Evolutionary conservation across 805 yeast species (phyloP), one percentile per base, ranked within the genome.

Genomic region (Yueomyces sinensis): DNA sequence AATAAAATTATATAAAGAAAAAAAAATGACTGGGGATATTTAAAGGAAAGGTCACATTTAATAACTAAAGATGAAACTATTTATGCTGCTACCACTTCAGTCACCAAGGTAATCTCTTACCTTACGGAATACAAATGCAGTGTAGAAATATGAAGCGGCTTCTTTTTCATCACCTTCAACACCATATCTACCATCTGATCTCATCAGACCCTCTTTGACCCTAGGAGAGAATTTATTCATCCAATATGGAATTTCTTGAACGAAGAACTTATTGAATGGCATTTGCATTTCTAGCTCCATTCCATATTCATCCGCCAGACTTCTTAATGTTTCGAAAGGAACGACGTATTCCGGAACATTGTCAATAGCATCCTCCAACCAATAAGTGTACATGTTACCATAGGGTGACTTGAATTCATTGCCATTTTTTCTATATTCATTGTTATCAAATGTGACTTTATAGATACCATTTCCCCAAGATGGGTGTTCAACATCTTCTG

Each of bases 271-370:
- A 43, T 78, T 70, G 46, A 91, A 89, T 34, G 82, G 77, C 63
- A 76, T 76, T 48, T 77, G 77, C 45, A 73, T 73, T 39, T 77
- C 69, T 38, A 91, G 59, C 37, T 74, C 78, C 41, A 89, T 58
- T 13, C 83, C 83, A 54, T 75, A 82, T 38, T 84, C 93, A 50
- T 78, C 83, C 30, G 95, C 93, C 36, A 89, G 59, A 37, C 78
- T 72, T 55, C 94, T 68, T 38, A 91, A 72, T 1, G 77, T 72
- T 49, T 89, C 96, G 57, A 91, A 86, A 1, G 96, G 97, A 5
- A 91, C 95, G 5, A 91, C 93, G 49, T 81, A 91, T 51, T 91
- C 99, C 0, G 97, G 97, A 17, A 91, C 95, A 47, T 91, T 78
- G 41, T 84, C 95, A 32, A 91, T 89, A 0, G 99, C 98, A 60